Evolutionary conservation across 805 yeast genomes (phyloP).

Genomic region (Yamadazyma tumulicola): DNA sequence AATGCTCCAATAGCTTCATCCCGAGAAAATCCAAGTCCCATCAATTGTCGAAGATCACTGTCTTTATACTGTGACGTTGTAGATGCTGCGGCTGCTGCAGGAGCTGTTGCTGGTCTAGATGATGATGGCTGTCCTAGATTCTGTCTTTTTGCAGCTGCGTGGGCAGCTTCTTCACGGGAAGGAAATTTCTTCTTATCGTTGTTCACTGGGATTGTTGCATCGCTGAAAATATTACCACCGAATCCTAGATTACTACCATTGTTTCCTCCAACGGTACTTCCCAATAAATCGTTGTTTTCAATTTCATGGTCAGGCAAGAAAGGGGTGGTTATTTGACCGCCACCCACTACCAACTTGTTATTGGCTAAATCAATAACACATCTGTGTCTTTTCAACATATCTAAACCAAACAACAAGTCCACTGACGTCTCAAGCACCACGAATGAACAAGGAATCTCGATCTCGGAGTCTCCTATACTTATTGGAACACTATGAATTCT

Average conservation of each 20-base stretch:
- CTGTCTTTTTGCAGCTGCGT: constrained; percentile 19
- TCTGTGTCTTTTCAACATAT: constrained; percentile 84
- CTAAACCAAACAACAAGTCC: constrained; percentile 83
- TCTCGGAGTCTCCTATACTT: constrained; percentile 55
- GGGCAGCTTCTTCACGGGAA: constrained; percentile 14
- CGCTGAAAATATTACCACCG: constrained; percentile 34
- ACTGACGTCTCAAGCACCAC: constrained; percentile 57
- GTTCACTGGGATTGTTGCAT: constrained; percentile 6
- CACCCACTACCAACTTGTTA: constrained; percentile 60
- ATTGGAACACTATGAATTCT: constrained; percentile 86
- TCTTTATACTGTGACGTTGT: constrained; percentile 11
- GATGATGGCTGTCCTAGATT: constrained; percentile 10
- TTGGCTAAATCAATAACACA: constrained; percentile 72
- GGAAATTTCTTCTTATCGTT: constrained; percentile 10
- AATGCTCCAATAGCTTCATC: constrained; percentile 64
- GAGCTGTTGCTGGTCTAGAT: too few species aligned
- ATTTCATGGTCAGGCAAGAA: constrained; percentile 73
- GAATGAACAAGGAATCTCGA: constrained; percentile 41
- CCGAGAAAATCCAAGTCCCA: constrained; percentile 68
- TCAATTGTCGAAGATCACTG: constrained; percentile 35
- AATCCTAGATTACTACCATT: constrained; percentile 19
- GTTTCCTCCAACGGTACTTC: constrained; percentile 11
- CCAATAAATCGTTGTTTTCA: constrained; percentile 32
- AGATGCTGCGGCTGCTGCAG: too few species aligned
- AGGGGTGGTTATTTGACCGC: constrained; percentile 66